Evolutionary conservation across 495 filamentous ascomycete genomes (phyloP), one percentile per base, ranked within the genome.

Genomic region (Aspergillus cristatus): DNA sequence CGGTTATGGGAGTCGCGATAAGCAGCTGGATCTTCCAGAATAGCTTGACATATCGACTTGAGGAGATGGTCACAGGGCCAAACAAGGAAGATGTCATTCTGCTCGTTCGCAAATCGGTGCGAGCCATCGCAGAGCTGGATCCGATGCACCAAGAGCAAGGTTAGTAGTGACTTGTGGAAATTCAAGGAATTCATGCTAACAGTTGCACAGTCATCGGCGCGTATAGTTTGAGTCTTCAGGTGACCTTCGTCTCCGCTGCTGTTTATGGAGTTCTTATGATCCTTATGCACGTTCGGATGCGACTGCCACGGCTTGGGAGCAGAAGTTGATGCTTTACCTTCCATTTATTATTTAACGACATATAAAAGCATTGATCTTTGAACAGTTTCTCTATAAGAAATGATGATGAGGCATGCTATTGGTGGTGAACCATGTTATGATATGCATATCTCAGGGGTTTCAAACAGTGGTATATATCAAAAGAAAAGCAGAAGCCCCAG

Each of bases 1-100:
- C 65, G 31, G 82, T 88, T 2, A 67, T 88, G 48, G 84, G 84
- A 6, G 74, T 88, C 18, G 72, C 82, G 3, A 63, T 68, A 18
- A 82, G 77, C 39, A 85, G 80, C 50, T 70, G 86, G 47, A 74
- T 88, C 16, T 66, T 90, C 41, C 84, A 90, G 57, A 88, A 88
- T 52, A 65, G 70, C 2, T 65, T 90, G 20, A 46, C 71, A 15
- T 70, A 64, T 8, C 75, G 77, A 35, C 63, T 90, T 1, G 57
- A 76, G 0, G 42, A 55, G 30, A 64, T 70, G 28, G 76, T 88
- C 1, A 68, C 62, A 0, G 76, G 74, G 1, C 58, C 64, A 0
- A 59, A 73, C 10, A 78, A 72, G 40, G 57, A 68, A 6, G 34
- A 64, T 22, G 63, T 75, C 32, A 73, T 77, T 37, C 42, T 60